Conservation (phyloP, 2,329 filamentous ascomycete genomes). For the Microdochium bolleyi region DNA sequence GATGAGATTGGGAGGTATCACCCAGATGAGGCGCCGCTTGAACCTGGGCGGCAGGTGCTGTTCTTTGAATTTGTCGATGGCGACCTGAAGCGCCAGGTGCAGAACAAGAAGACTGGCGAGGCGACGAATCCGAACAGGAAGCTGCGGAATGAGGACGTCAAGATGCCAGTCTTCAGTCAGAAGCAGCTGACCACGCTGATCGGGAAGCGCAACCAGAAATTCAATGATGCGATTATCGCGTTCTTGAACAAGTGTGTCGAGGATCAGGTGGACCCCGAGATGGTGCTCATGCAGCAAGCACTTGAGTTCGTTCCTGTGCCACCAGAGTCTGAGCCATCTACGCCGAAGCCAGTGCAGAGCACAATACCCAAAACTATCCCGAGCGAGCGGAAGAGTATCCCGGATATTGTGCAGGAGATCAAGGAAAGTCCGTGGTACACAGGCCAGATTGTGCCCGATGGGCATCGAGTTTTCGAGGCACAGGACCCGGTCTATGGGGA, state of each 20-base stretch:
- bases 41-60: conserved; percentile 57
- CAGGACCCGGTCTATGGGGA: conserved; percentile 78
- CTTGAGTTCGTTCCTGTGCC: conserved; percentile 56
- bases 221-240: conserved; percentile 63
- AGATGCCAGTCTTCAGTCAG: conserved; percentile 88
- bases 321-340: conserved; percentile 30
- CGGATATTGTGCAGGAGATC: conserved; percentile 79
- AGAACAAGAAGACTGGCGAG: conserved; percentile 65
- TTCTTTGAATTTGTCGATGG: conserved; percentile 91
- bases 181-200: conserved; percentile 87
- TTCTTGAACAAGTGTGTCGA: conserved; percentile 70
- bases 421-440: conserved; percentile 81
- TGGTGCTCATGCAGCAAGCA: conserved; percentile 50
- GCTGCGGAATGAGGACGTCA: conserved; percentile 70
- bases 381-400: conserved; percentile 67
- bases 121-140: conserved; percentile 59
- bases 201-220: conserved; percentile 81
- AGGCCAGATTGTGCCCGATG: conserved; percentile 86
- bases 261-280: conserved; percentile 58
- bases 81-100: conserved; percentile 76
- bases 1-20: conserved; percentile 28
- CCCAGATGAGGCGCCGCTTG: conserved; percentile 17
- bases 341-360: conserved; percentile 23
- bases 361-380: conserved; percentile 67
- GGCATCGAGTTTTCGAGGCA: conserved; percentile 82